A percentile compares a stretch with the other conserved stretches of the same genome.
phyloP scores from a whole-genome alignment of 768 basidiomycete species.

The Chalciporus pseudorubinellus region DNA sequence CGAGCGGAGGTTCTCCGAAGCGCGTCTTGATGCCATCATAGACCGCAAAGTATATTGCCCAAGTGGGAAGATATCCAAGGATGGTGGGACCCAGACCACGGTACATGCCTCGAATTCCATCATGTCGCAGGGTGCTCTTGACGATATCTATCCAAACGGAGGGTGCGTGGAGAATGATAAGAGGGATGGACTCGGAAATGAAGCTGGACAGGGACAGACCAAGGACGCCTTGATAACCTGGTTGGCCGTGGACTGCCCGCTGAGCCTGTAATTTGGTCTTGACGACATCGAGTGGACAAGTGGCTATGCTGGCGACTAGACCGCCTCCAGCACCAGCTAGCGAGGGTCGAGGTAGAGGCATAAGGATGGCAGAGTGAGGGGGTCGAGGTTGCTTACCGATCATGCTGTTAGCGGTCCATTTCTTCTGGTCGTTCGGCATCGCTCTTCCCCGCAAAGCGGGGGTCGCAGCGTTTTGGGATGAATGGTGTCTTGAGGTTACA shows the following conservation, averaged over 20 bases:
- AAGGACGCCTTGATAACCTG: constrained; percentile 72
- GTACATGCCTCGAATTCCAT: constrained; percentile 89
- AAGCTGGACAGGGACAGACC: constrained; percentile 45
- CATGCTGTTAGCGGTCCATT: constrained; percentile 79
- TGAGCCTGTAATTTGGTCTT: constrained; percentile 99
- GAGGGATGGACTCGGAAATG: constrained; percentile 11
- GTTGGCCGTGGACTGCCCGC: constrained; percentile 61
- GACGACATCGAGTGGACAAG: constrained; percentile 96
- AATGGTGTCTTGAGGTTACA: background rate
- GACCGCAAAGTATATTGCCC: constrained; percentile 98
- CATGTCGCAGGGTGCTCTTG: constrained; percentile 51
- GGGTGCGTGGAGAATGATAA: constrained; percentile 14
- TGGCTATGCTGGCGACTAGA: constrained; percentile 86
- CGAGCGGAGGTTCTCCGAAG: constrained; percentile 66
- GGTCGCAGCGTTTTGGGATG: constrained; percentile 11
- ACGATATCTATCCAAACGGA: constrained; percentile 44
- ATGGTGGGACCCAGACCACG: constrained; percentile 97
- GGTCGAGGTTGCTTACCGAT: constrained; percentile 52
- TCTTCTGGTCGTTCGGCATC: constrained; percentile 57
- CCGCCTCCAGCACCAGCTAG: constrained; percentile 95
- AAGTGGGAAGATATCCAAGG: constrained; percentile 95
- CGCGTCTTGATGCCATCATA: constrained; percentile 92
- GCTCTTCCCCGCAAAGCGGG: constrained; percentile 63
- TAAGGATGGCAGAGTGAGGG: background rate
- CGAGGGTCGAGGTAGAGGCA: background rate